phyloP scores from a whole-genome alignment of 192 early-diverging fungal species.

The Coemansia pectinata region DNA sequence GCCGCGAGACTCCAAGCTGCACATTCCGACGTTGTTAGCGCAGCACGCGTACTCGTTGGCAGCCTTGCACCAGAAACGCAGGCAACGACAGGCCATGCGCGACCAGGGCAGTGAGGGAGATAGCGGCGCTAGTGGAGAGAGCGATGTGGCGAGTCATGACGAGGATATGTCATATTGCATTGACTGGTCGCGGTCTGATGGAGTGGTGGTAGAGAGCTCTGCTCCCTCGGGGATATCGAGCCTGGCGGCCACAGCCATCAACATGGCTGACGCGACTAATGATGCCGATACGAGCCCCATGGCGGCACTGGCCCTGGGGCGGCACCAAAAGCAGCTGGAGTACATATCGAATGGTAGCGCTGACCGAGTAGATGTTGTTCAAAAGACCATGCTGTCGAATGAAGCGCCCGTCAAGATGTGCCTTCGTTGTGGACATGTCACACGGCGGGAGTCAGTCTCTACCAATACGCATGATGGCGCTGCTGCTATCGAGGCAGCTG shows the following conservation, averaged over 20 bases:
- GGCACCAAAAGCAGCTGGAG: conserved; percentile 18
- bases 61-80: conserved; percentile 17
- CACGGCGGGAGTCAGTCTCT: conserved; percentile 13
- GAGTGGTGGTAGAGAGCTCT: conserved; percentile 38
- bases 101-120: background rate
- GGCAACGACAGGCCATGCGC: background rate
- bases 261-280: background rate
- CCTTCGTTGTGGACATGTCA: conserved; percentile 45
- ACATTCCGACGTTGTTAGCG: conserved; percentile 46
- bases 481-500: background rate
- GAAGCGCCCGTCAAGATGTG: conserved; percentile 31
- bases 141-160: background rate
- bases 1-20: conserved; percentile 43
- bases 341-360: conserved; percentile 9
- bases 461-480: background rate
- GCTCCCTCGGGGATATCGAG: conserved; percentile 7
- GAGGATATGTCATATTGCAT: conserved; percentile 51
- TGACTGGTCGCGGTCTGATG: conserved; percentile 52
- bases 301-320: conserved; percentile 3
- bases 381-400: conserved; percentile 42
- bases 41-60: conserved; percentile 51
- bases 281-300: background rate
- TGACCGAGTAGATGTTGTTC: conserved; percentile 45
- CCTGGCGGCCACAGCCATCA: background rate
- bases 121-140: background rate